Evolutionary conservation across 1,139 yeast species (phyloP).

Genomic region (Pneumocystis wakefieldiae): DNA sequence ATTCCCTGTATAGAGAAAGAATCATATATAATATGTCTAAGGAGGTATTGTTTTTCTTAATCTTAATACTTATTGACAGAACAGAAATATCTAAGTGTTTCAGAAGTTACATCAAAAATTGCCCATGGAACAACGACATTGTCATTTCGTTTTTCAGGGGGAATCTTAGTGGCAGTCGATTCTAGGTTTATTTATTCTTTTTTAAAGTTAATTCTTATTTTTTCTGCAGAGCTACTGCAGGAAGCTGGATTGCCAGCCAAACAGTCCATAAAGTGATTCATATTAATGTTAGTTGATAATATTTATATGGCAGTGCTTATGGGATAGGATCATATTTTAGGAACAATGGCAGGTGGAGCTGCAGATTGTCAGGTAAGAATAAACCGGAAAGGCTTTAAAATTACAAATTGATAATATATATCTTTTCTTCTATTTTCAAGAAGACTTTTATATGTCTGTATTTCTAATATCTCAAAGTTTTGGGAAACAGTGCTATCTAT

Average conservation of each 20-base stretch:
- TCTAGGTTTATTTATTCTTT: neutral
- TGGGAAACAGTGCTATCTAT: constrained; percentile 99
- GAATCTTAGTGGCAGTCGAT: constrained; percentile 39
- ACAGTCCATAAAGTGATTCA: constrained; percentile 94
- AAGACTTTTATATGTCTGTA: neutral
- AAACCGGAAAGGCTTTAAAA: too few species aligned
- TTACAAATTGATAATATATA: too few species aligned
- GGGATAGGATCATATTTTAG: constrained; percentile 37
- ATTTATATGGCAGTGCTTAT: neutral
- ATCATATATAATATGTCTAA: too few species aligned
- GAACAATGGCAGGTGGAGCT: constrained; percentile 99
- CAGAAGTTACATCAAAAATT: constrained; percentile 86
- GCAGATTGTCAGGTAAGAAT: constrained; percentile 69
- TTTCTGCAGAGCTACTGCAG: constrained; percentile 72
- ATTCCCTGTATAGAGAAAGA: too few species aligned
- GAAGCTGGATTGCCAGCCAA: constrained; percentile 96
- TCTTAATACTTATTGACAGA: too few species aligned
- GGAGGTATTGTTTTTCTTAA: too few species aligned
- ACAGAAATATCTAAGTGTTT: constrained; percentile 21
- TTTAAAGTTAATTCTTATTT: neutral
- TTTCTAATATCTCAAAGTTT: constrained; percentile 24
- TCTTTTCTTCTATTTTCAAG: neutral
- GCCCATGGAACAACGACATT: constrained; percentile 98
- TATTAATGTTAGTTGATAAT: constrained; percentile 57
- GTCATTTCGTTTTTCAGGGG: constrained; percentile 91